These are phyloP conservation scores for Tinospora cordifolia DNA, from an alignment of 164 flowering plant genomes.

Conservation along the genomic window DNA sequence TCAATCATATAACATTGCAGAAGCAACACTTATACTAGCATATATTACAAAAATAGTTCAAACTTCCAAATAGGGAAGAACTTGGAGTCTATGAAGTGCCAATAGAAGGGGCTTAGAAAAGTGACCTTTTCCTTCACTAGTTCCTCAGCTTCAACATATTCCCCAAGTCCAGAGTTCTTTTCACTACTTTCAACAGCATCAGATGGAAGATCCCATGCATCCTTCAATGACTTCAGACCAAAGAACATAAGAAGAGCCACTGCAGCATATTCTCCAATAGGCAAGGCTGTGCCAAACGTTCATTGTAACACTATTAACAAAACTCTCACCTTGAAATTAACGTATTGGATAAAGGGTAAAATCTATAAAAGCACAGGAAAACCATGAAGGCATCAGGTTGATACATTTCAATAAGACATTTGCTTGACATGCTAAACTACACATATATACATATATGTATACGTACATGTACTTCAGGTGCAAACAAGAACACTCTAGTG, in stretches of 20 bases:
- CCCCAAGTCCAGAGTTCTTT: constrained; percentile 61
- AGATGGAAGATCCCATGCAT: constrained; percentile 94
- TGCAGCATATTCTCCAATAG: constrained; percentile 96
- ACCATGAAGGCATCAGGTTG: not conserved
- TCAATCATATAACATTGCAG: not conserved
- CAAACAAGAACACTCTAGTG: too few relatives aligned
- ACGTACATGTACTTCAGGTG: too few relatives aligned
- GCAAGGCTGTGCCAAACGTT: constrained; percentile 56
- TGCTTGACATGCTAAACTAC: too few relatives aligned
- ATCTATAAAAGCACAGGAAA: not conserved
- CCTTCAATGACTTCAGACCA: constrained; percentile 84
- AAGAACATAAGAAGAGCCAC: constrained; percentile 82
- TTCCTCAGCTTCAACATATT: constrained; percentile 90
- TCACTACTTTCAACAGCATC: constrained; percentile 33
- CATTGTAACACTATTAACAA: constrained; percentile 4
- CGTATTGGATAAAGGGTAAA: not conserved
- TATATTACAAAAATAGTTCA: not conserved
- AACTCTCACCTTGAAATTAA: not conserved
- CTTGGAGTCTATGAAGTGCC: not conserved
- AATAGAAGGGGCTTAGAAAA: not conserved
- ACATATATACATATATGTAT: too few relatives aligned
- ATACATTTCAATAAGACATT: too few relatives aligned
- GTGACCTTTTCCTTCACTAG: constrained; percentile 90
- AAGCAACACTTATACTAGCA: not conserved
- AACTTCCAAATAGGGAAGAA: not conserved